These are phyloP conservation scores for Mycoemilia scoparia DNA, from an alignment of 192 early-diverging fungal genomes.

Conservation along the genomic window DNA sequence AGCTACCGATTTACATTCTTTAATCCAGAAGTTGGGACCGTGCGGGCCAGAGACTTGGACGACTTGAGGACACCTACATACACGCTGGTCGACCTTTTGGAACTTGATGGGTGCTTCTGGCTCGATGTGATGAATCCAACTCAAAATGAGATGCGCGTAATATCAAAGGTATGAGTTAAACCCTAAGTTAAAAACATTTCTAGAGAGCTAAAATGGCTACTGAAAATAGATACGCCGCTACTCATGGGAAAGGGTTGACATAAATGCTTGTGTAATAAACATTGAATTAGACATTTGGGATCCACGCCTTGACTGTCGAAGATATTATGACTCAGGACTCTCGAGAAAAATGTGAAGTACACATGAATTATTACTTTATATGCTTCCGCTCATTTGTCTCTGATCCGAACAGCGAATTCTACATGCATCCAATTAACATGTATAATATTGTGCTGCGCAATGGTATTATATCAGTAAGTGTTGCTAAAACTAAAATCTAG, in stretches of 20 bases:
- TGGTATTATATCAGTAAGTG: slow-evolving; percentile 45
- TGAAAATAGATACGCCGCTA: no score
- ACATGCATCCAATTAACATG: slow-evolving; percentile 46
- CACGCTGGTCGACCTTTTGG: slow-evolving; percentile 16
- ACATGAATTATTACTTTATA: slow-evolving; percentile 73
- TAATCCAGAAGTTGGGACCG: slow-evolving; percentile 40
- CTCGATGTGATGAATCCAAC: slow-evolving; percentile 51
- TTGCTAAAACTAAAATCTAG: background rate
- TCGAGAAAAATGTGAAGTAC: slow-evolving; percentile 76
- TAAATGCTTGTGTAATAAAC: no score
- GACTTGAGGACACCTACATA: slow-evolving; percentile 26
- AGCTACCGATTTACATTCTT: slow-evolving; percentile 52
- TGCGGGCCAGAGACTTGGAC: slow-evolving; percentile 37
- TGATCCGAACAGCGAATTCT: slow-evolving; percentile 38
- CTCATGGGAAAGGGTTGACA: no score
- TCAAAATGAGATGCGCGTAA: slow-evolving; percentile 39
- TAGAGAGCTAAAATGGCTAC: no score
- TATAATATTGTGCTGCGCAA: slow-evolving; percentile 49
- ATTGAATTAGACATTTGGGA: slow-evolving; percentile 52
- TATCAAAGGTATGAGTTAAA: no score
- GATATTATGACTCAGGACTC: slow-evolving; percentile 84
- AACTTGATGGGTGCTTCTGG: slow-evolving; percentile 48
- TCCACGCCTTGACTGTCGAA: slow-evolving; percentile 71
- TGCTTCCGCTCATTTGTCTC: slow-evolving; percentile 63
- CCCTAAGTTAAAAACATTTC: no score